Base-by-base conservation (phyloP, 2,329 filamentous ascomycete genomes). In the Cadophora malorum region DNA sequence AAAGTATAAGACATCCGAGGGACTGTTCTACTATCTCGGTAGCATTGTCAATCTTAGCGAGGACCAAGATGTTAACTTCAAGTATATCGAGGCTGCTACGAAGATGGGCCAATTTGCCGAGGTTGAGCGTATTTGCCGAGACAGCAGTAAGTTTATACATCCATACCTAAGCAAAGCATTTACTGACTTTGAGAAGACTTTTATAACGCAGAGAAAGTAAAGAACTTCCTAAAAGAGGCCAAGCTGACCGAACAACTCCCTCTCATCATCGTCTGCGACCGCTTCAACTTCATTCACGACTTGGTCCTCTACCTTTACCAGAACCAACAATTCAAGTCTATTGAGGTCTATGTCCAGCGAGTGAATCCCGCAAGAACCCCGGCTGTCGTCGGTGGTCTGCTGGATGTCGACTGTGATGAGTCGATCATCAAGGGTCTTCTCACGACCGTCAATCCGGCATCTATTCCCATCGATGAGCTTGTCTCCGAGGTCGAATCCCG, bases 201-300 rank as follows among this genome's bases (percentile, higher is more conserved):
- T 77, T 95, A 94, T 82, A 95, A 97, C 79, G 87, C 94, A 0
- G 94, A 97, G 81, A 97, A 97, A 85, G 93, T 97, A 67, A 97
- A 97, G 86, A 99, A 99, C 84, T 99, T 98, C 88, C 84, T 99
- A 70, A 99, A 99, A 83, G 96, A 99, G 79, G 95, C 96, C 65
- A 91, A 90, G 73, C 85, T 99, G 55, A 90, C 91, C 1, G 96
- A 99, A 80, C 95, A 97, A 82, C 86, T 99, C 53, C 96, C 96
- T 53, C 84, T 99, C 65, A 99, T 99, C 81, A 97, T 98, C 75
- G 94, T 99, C 68, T 99, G 96, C 82, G 96, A 99, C 79, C 93
- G 95, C n/a, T 97, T 96, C 87, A 97, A 98, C 83, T 97, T 99
- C 77, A 93, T 98, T 52, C 96, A 99, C 78, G 96, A 99, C 77